phyloP scores from a whole-genome alignment of 2,329 filamentous ascomycete species.

The Aspergillus awamori region DNA sequence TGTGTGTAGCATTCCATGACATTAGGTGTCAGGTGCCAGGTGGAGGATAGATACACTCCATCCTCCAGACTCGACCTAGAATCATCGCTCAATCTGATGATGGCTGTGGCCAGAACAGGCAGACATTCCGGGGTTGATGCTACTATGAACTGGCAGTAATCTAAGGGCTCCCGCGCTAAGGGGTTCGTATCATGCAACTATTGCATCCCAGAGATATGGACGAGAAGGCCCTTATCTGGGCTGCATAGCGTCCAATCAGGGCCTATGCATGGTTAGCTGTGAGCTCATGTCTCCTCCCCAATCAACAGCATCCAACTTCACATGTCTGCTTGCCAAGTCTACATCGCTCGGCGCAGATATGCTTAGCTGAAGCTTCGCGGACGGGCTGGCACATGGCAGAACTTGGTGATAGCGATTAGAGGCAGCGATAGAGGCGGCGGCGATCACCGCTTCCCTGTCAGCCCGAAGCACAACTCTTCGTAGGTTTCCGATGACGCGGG shows the following conservation, averaged over 20 bases:
- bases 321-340: background rate
- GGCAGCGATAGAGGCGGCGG: constrained; percentile 9
- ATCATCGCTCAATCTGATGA: background rate
- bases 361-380: constrained; percentile 12
- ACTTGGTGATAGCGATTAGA: constrained; percentile 9
- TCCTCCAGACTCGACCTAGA: background rate
- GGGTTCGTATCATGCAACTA: constrained; percentile 7
- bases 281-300: background rate
- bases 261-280: background rate
- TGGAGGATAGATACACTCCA: background rate
- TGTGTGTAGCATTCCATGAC: background rate
- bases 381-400: background rate
- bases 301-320: background rate
- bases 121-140: constrained; percentile 1
- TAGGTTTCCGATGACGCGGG: constrained; percentile 18
- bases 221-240: background rate
- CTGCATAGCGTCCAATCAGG: constrained; percentile 1
- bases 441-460: constrained; percentile 13
- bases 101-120: background rate
- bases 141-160: background rate
- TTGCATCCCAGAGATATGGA: background rate
- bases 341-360: background rate
- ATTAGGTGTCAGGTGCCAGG: background rate
- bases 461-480: constrained; percentile 4
- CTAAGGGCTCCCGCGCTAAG: constrained; percentile 5